phyloP scores from a whole-genome alignment of 768 basidiomycete species.

The Boletus rubroflammeus region DNA sequence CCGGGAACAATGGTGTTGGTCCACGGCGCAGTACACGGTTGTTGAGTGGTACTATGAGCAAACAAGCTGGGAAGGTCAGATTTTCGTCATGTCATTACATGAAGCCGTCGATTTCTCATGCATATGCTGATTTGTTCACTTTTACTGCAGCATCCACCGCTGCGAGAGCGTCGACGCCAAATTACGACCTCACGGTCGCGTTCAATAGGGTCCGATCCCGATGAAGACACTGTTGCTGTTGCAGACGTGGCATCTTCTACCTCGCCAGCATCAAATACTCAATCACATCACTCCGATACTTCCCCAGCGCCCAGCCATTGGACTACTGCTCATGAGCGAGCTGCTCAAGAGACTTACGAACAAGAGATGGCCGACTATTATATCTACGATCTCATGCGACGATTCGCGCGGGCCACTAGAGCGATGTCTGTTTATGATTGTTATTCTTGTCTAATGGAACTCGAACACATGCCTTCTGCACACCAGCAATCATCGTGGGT shows the following conservation, averaged over 20 bases:
- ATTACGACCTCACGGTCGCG: conserved; percentile 51
- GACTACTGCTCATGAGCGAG: conserved; percentile 66
- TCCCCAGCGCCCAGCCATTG: conserved; percentile 60
- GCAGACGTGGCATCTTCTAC: conserved; percentile 56
- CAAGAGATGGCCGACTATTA: conserved; percentile 76
- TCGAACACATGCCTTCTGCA: conserved; percentile 69
- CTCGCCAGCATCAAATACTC: conserved; percentile 53
- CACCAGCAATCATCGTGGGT: conserved; percentile 78
- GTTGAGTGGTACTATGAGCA: conserved; percentile 52
- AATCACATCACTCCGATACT: conserved; percentile 62
- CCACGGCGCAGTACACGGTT: conserved; percentile 75
- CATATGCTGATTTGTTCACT: conserved; percentile 16
- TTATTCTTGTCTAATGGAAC: conserved; percentile 65
- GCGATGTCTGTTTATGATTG: conserved; percentile 76
- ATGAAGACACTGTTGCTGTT: conserved; percentile 52
- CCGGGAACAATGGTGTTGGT: conserved; percentile 39
- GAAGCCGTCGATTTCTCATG: neutral
- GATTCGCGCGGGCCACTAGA: conserved; percentile 77
- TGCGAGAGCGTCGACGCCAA: conserved; percentile 59
- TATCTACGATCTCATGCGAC: conserved; percentile 75
- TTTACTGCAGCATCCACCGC: conserved; percentile 30
- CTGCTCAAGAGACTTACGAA: conserved; percentile 68
- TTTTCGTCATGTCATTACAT: neutral
- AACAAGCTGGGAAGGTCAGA: conserved; percentile 56
- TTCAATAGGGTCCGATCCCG: conserved; percentile 68